phyloP scores from a whole-genome alignment of 768 basidiomycete species.

The Neoboletus subvelutipes region DNA sequence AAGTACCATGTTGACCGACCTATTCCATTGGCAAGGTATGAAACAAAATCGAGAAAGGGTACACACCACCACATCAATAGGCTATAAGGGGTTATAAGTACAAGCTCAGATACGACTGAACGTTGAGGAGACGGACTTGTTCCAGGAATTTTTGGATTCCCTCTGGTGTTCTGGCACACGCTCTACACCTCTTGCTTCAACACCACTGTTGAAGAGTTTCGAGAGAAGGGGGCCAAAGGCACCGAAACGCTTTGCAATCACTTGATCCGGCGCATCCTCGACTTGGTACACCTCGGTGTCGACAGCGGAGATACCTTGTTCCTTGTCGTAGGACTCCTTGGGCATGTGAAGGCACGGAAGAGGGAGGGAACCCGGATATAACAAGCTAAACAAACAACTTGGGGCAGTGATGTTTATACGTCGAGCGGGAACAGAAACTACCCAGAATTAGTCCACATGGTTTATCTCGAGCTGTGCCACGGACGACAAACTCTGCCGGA shows the following conservation, averaged over 20 bases:
- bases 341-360: constrained; percentile 5
- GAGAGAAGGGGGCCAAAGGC: constrained; percentile 32
- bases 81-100: constrained; percentile 24
- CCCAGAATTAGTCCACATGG: neutral
- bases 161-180: constrained; percentile 51
- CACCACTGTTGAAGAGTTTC: constrained; percentile 46
- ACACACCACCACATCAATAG: constrained; percentile 47
- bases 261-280: constrained; percentile 30
- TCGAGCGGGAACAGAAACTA: neutral
- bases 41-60: neutral
- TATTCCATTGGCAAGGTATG: constrained; percentile 11
- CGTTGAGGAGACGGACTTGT: constrained; percentile 34
- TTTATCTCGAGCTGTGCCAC: too few relatives aligned
- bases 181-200: constrained; percentile 56
- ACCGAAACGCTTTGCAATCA: constrained; percentile 32
- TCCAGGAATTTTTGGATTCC: constrained; percentile 44
- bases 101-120: neutral
- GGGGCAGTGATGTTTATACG: too few relatives aligned
- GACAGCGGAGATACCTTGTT: constrained; percentile 11
- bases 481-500: too few relatives aligned
- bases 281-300: neutral
- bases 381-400: neutral
- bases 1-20: constrained; percentile 49
- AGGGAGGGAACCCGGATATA: neutral
- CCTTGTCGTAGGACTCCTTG: constrained; percentile 17